phyloP scores from a whole-genome alignment of 768 basidiomycete genomes.

The Russula dissimulans region DNA sequence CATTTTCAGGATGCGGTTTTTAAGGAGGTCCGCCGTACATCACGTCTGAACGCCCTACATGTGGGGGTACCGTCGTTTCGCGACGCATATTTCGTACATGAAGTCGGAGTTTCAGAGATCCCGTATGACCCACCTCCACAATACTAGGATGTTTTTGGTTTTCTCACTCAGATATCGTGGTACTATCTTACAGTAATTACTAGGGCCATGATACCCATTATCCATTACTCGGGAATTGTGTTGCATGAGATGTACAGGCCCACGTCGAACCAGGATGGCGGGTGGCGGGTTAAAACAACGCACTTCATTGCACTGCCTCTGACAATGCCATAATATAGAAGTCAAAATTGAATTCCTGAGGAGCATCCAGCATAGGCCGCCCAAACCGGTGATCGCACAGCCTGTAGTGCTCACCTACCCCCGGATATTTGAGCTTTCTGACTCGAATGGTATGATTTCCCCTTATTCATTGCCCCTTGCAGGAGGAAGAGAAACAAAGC shows the following conservation, averaged over 20 bases:
- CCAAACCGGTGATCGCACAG: neutral
- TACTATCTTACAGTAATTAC: neutral
- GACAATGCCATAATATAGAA: neutral
- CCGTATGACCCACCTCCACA: neutral
- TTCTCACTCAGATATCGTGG: neutral
- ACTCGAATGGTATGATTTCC: too few species aligned
- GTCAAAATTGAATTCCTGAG: neutral
- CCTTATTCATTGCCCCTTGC: too few species aligned
- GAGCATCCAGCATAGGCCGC: neutral
- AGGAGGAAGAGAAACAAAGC: too few species aligned
- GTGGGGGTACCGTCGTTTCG: neutral
- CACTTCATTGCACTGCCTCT: neutral
- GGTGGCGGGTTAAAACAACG: neutral
- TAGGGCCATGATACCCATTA: neutral
- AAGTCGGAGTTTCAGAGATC: neutral
- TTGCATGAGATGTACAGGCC: neutral
- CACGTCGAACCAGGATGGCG: neutral
- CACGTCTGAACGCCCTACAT: neutral
- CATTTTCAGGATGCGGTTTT: neutral
- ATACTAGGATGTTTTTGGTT: neutral
- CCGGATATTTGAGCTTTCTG: too few species aligned
- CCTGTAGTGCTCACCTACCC: neutral
- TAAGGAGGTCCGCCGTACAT: neutral
- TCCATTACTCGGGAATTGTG: neutral
- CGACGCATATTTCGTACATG: neutral